Evolutionary conservation across 1,284 basidiomycete genomes (phyloP).

Genomic region (Moesziomyces parantarcticus): DNA sequence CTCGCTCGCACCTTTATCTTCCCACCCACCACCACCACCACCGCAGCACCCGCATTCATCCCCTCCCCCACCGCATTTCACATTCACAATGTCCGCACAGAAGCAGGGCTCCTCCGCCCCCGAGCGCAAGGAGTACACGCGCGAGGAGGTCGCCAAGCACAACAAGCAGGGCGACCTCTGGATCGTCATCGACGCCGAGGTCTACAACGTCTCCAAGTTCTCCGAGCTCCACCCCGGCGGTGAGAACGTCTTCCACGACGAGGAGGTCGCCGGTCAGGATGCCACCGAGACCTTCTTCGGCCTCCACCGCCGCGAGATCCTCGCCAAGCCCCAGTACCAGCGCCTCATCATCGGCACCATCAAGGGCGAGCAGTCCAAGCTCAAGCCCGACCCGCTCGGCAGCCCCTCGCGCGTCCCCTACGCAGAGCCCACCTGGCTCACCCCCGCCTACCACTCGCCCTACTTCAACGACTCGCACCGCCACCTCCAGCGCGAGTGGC

Average conservation of each 20-base stretch:
- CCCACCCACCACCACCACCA: not conserved
- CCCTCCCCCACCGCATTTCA: conserved; percentile 9
- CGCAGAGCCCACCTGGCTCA: conserved; percentile 64
- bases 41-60: not conserved
- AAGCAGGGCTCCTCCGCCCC: conserved; percentile 41
- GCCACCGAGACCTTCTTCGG: conserved; percentile 67
- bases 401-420: conserved; percentile 65
- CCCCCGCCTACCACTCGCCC: conserved; percentile 62
- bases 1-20: not conserved
- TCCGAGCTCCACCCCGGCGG: conserved; percentile 66
- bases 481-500: conserved; percentile 67
- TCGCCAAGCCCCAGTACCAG: conserved; percentile 58
- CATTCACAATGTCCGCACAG: conserved; percentile 41
- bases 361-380: conserved; percentile 61
- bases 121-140: conserved; percentile 72
- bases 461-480: conserved; percentile 69
- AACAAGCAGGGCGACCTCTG: conserved; percentile 88
- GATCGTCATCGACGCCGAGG: conserved; percentile 74
- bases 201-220: conserved; percentile 68
- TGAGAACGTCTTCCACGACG: conserved; percentile 62
- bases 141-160: conserved; percentile 86
- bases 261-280: conserved; percentile 66
- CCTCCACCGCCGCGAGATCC: conserved; percentile 65
- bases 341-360: conserved; percentile 63
- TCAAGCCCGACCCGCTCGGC: conserved; percentile 59